Evolutionary conservation across 495 filamentous ascomycete species (phyloP).

Genomic region (Penicillium crystallinum): DNA sequence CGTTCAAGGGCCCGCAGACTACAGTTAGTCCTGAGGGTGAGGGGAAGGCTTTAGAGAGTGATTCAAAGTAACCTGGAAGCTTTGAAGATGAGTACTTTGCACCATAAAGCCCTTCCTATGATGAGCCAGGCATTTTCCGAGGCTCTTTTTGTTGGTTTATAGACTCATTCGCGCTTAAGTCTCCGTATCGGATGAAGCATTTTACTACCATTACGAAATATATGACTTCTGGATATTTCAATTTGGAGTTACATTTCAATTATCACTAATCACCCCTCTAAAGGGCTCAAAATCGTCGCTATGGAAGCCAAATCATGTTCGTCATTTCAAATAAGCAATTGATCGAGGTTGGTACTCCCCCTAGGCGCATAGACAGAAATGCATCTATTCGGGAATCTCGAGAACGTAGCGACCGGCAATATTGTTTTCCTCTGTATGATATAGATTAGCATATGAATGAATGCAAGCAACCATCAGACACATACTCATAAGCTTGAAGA

Average conservation of each 20-base stretch:
- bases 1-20: constrained; percentile 67
- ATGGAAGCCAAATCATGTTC: not conserved
- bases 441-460: constrained; percentile 7
- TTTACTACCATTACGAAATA: not conserved
- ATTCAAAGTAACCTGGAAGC: not conserved
- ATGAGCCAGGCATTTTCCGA: no score
- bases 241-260: not conserved
- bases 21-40: constrained; percentile 43
- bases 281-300: not conserved
- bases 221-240: not conserved
- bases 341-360: not conserved
- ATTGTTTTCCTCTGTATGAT: constrained; percentile 52
- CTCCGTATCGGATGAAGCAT: not conserved
- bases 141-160: no score
- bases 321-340: not conserved
- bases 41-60: constrained; percentile 8
- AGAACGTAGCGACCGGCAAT: constrained; percentile 89
- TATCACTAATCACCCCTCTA: not conserved
- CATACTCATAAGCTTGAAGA: constrained; percentile 64
- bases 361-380: not conserved
- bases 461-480: not conserved
- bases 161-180: not conserved
- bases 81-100: not conserved
- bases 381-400: constrained; percentile 53
- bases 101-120: no score